Conservation (phyloP, 208 protist genomes). For the Crithidia fasciculata region DNA sequence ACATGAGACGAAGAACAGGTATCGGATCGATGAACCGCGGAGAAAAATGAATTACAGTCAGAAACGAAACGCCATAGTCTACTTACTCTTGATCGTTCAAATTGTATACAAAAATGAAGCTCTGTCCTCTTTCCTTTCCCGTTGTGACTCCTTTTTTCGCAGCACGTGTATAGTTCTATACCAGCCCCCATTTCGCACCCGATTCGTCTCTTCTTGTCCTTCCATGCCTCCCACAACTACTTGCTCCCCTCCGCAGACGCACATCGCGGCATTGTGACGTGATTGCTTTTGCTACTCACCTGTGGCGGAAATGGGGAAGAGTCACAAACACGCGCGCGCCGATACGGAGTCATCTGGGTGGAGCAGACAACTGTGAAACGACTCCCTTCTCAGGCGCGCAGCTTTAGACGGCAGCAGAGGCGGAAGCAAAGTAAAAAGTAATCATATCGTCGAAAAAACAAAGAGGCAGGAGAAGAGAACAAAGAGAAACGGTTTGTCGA, state of each 20-base stretch:
- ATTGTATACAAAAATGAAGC: conserved; percentile 13
- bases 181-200: too few species aligned
- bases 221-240: too few species aligned
- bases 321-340: background rate
- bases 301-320: background rate
- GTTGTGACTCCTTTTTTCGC: background rate
- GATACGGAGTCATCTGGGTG: background rate
- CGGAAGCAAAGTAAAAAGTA: background rate
- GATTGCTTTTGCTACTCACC: too few species aligned
- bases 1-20: conserved; percentile 7
- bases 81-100: conserved; percentile 11
- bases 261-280: too few species aligned
- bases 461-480: background rate
- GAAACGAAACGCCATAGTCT: conserved; percentile 9
- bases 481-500: background rate
- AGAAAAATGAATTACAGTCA: conserved; percentile 11
- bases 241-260: too few species aligned
- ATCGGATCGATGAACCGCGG: conserved; percentile 21
- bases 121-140: background rate
- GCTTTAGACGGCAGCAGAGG: too few species aligned
- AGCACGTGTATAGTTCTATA: background rate
- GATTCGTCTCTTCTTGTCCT: too few species aligned
- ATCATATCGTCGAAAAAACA: background rate
- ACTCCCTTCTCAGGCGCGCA: too few species aligned
- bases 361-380: background rate